Evolutionary conservation across 768 basidiomycete species (phyloP), one percentile per base, ranked within the genome.

Genomic region (Podaxis sp.): DNA sequence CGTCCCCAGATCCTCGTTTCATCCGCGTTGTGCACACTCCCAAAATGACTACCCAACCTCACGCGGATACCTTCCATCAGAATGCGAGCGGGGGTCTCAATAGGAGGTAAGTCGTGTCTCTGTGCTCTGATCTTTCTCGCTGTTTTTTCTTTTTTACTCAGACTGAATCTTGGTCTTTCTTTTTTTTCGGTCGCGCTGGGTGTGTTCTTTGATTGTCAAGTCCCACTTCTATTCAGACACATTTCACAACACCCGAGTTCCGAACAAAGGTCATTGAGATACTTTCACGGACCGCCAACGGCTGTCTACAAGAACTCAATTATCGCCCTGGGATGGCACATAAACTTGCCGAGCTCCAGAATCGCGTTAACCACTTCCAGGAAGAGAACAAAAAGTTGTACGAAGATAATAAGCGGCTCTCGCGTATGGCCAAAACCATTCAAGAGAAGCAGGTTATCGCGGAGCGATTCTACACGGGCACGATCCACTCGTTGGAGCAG

Each of bases 221-320:
- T 22, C 41, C 51, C 22, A 15, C 50, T 33, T 55, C 37, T 15
- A 33, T 24, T 22, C 50, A 41, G 17, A 57, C 55, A 7, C 36
- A 5, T 13, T 58, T 47, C 29, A 17, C 51, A 8, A 46, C 43
- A 7, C 52, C 63, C 9, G 57, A 52, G 24, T 58, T 54, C 27
- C 78, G 80, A 38, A 65, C 68, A 5, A 75, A 72, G 64, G 67
- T 83, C 56, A 71, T 83, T 49, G 76, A 81, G 61, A 77, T 83
- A 38, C 71, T 85, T 17, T 66, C 82, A 0, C 66, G 57, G 12
- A 81, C 77, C 8, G 80, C 78, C 12, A 82, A 79, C 70, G 77
- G 77, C 12, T 83, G 78, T 65, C 73, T 82, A 24, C 66, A 73
- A 3, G 83, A 83, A 64, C 74, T 81, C 25, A 82, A 82, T 12